Evolutionary conservation across 768 basidiomycete species (phyloP).

Genomic region (Artomyces pyxidatus): DNA sequence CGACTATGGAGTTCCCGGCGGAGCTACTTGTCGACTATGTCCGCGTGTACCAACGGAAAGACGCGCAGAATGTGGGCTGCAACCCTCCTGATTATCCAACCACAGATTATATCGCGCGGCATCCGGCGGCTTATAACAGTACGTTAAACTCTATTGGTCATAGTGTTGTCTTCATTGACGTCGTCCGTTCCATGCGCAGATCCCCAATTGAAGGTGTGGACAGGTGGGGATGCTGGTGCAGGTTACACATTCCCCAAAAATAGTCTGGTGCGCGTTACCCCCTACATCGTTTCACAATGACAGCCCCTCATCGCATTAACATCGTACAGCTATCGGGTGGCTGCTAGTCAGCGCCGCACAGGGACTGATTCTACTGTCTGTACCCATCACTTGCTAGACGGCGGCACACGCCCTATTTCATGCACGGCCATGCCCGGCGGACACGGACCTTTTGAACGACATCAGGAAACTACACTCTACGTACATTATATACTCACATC

Average conservation of each 20-base stretch:
- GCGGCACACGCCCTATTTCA: not conserved
- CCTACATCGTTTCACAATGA: not conserved
- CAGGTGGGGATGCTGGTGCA: conserved; percentile 18
- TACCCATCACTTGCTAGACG: conserved; percentile 3
- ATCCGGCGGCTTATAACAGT: conserved; percentile 54
- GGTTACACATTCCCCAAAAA: conserved; percentile 28
- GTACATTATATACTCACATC: conserved; percentile 11
- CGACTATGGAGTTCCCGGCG: conserved; percentile 59
- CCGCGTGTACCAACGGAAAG: conserved; percentile 67
- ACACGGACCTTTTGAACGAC: not conserved
- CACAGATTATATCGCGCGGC: conserved; percentile 46
- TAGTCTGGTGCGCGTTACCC: conserved; percentile 1
- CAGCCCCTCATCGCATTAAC: not conserved
- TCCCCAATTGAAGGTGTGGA: conserved; percentile 25
- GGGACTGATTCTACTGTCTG: conserved; percentile 2
- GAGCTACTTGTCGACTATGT: conserved; percentile 73
- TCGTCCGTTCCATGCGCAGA: conserved; percentile 16
- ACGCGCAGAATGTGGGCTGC: conserved; percentile 54
- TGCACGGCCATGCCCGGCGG: too few relatives aligned
- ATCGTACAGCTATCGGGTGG: conserved; percentile 3
- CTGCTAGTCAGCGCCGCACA: conserved; percentile 6
- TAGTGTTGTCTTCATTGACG: not conserved
- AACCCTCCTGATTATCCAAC: conserved; percentile 61
- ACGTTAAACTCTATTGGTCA: conserved; percentile 25
- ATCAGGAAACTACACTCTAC: not conserved